Percentiles rank a stretch among this genome's conserved stretches.
phyloP scores from a whole-genome alignment of 140 eudicot species.

The Flaveria floridana region DNA sequence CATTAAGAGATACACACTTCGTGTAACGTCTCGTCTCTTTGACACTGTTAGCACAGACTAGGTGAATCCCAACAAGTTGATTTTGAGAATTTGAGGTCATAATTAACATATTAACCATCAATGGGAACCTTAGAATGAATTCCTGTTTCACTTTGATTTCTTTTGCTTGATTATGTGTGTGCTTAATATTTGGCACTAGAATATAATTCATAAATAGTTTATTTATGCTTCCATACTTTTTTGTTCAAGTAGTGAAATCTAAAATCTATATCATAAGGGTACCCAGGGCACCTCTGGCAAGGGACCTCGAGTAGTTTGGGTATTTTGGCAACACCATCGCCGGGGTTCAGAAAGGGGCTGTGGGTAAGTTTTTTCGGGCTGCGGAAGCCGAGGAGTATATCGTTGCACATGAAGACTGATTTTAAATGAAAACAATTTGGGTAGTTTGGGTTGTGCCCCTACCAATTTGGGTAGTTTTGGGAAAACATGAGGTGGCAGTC shows the following conservation, averaged over 20 bases:
- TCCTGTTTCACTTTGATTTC: neutral
- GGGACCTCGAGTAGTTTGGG: too few relatives aligned
- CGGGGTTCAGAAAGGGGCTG: too few relatives aligned
- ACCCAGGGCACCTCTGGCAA: too few relatives aligned
- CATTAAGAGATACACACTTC: neutral
- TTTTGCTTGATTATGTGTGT: neutral
- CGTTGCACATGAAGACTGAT: too few relatives aligned
- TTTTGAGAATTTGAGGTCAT: neutral
- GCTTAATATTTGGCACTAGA: neutral
- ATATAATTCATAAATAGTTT: neutral
- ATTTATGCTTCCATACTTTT: conserved; percentile 7
- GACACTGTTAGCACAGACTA: neutral
- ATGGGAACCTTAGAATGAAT: neutral
- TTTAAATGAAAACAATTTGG: too few relatives aligned
- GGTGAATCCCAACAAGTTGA: neutral
- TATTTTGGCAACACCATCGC: too few relatives aligned
- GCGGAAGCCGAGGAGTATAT: too few relatives aligned
- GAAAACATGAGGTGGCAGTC: too few relatives aligned
- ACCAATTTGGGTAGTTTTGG: too few relatives aligned
- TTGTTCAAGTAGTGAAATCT: neutral
- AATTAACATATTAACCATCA: neutral
- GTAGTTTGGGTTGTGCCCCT: too few relatives aligned
- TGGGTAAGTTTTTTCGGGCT: too few relatives aligned
- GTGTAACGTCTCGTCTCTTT: neutral
- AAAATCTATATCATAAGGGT: neutral